Evolutionary conservation across 768 basidiomycete species (phyloP).

Genomic region (Russula compacta): DNA sequence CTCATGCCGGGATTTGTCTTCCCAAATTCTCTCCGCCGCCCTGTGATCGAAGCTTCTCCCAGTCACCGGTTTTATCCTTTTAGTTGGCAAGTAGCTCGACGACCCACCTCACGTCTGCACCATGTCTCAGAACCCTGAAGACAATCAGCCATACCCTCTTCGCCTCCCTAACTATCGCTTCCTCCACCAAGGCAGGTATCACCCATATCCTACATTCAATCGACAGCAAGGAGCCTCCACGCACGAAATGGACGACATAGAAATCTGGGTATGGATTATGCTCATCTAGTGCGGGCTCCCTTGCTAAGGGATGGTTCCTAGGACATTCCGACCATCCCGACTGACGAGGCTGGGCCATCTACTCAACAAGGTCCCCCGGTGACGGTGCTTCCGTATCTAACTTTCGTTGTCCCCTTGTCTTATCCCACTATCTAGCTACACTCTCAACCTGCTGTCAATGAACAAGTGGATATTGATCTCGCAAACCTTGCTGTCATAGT

Average conservation of each 20-base stretch:
- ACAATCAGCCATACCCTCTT: conserved; percentile 14
- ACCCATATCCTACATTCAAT: conserved; percentile 18
- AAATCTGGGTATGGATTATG: neutral
- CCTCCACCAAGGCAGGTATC: conserved; percentile 17
- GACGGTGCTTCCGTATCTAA: neutral
- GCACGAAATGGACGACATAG: neutral
- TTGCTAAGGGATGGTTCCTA: neutral
- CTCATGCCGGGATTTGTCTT: conserved; percentile 9
- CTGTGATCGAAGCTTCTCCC: conserved; percentile 5
- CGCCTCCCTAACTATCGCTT: conserved; percentile 19
- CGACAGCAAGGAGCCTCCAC: conserved; percentile 3
- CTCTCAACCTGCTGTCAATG: neutral
- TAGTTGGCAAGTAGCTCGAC: neutral
- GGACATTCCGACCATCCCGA: neutral
- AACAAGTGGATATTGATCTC: neutral
- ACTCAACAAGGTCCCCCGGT: neutral
- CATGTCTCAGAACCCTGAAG: conserved; percentile 14
- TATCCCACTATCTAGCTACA: neutral
- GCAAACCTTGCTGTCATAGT: conserved; percentile 8
- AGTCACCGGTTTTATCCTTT: neutral
- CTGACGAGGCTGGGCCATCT: neutral
- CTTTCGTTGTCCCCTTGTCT: neutral
- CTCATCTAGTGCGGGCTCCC: neutral
- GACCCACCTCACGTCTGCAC: neutral
- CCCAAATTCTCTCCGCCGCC: conserved; percentile 6